Conservation (phyloP, 352 stramenopile genomes). For the Phytophthora melonis region DNA sequence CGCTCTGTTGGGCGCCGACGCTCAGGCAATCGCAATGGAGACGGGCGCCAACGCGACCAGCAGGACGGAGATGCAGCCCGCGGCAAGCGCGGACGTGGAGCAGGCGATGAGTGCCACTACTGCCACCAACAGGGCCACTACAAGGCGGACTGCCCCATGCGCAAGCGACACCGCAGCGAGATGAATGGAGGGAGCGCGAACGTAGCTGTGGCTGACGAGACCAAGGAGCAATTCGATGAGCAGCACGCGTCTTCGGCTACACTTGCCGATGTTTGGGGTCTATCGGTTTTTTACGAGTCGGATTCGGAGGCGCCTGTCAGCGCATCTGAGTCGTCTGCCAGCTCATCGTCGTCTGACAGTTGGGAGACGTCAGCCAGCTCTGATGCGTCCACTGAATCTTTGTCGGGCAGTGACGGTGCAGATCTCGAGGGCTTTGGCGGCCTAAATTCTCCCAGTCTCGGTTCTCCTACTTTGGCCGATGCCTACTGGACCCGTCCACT, state of each 20-base stretch:
- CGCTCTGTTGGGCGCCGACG: neutral
- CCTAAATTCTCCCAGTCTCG: neutral
- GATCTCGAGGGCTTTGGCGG: neutral
- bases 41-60: too few relatives aligned
- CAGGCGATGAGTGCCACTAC: neutral
- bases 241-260: neutral
- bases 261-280: neutral
- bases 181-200: neutral
- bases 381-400: too few relatives aligned
- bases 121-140: neutral
- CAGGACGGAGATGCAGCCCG: too few relatives aligned
- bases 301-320: neutral
- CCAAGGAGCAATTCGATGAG: neutral
- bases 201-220: neutral
- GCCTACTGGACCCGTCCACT: neutral
- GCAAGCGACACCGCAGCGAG: neutral
- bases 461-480: neutral
- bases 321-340: neutral
- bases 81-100: neutral
- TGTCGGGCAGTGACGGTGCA: neutral
- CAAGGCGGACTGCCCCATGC: neutral
- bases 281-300: neutral
- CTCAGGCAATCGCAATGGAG: neutral
- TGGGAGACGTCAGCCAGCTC: too few relatives aligned
- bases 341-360: neutral